Conservation (phyloP, 805 yeast genomes). For the Lipomyces sp. region DNA sequence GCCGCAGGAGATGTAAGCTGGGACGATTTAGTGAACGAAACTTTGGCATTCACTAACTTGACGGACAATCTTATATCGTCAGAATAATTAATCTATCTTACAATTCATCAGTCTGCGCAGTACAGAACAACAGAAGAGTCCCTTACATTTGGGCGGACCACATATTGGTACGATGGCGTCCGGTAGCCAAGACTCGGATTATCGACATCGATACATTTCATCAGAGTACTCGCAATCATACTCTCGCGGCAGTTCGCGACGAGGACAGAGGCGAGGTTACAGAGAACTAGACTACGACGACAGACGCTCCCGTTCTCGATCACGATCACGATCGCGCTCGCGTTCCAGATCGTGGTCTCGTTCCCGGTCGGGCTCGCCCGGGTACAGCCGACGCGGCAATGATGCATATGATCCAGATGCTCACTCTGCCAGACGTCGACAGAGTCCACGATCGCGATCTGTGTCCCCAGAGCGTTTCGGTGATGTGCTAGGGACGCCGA, state of each 20-base stretch:
- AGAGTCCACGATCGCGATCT: slow-evolving; percentile 16
- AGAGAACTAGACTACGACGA: slow-evolving; percentile 12
- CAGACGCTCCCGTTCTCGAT: neutral
- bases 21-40: too few species aligned
- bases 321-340: neutral
- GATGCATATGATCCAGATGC: neutral
- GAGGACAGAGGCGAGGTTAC: slow-evolving; percentile 5
- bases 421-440: neutral
- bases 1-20: too few species aligned
- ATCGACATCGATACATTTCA: neutral
- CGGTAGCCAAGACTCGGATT: too few species aligned
- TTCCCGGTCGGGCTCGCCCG: slow-evolving; percentile 11
- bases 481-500: slow-evolving; percentile 8
- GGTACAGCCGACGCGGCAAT: neutral
- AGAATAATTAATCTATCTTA: too few species aligned
- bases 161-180: too few species aligned
- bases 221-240: neutral
- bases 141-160: too few species aligned
- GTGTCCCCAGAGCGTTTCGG: slow-evolving; percentile 15
- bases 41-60: too few species aligned
- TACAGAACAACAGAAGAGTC: too few species aligned
- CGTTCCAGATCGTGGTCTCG: slow-evolving; percentile 16
- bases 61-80: too few species aligned
- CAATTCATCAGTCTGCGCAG: too few species aligned
- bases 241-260: neutral